Evolutionary conservation across 257 asterid species (phyloP).

Genomic region (Salvia rosmarinus): DNA sequence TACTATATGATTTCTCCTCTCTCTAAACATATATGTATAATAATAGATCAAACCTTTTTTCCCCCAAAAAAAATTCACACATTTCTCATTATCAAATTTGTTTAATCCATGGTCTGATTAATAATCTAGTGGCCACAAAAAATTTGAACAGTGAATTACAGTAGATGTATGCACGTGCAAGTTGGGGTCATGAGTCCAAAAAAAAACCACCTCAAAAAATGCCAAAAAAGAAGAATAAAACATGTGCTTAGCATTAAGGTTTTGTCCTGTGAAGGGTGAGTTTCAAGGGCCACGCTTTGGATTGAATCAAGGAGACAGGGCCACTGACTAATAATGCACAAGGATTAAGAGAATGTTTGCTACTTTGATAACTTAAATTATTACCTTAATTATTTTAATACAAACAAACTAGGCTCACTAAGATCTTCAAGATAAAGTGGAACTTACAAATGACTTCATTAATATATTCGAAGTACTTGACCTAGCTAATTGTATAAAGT

Average conservation of each 20-base stretch:
- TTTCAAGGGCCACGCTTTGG: constrained; percentile 91
- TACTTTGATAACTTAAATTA: constrained; percentile 28
- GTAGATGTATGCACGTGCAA: constrained; percentile 42
- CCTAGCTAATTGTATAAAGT: constrained; percentile 32
- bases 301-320: constrained; percentile 91
- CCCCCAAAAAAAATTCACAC: not conserved
- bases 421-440: constrained; percentile 43
- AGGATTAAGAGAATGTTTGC: constrained; percentile 67
- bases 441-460: constrained; percentile 35
- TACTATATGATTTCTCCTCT: no score
- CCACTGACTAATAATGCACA: constrained; percentile 71
- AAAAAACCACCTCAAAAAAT: constrained; percentile 24
- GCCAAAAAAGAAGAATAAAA: constrained; percentile 61
- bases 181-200: constrained; percentile 28
- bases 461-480: constrained; percentile 26
- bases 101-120: not conserved
- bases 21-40: no score
- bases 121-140: constrained; percentile 15
- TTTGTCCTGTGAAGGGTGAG: constrained; percentile 44
- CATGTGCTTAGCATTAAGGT: constrained; percentile 81
- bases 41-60: no score
- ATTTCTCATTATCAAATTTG: not conserved
- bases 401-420: constrained; percentile 15
- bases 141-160: not conserved
- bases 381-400: not conserved